A percentile compares a stretch with the other conserved stretches of the same genome.
Conservation (phyloP, 1,139 yeast species). For the Pichia sp. region DNA sequence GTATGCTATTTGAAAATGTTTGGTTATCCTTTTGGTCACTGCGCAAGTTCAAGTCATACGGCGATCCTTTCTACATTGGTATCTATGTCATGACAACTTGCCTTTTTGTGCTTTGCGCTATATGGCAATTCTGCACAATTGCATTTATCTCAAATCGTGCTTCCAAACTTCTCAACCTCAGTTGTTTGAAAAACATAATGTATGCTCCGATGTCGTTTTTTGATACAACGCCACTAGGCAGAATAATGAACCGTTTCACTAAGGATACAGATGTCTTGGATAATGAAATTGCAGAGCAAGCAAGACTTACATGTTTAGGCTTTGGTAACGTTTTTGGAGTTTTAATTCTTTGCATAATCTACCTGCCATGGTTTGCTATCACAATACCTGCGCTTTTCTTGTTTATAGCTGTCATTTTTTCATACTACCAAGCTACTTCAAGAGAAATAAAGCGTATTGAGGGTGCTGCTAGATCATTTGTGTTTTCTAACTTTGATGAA, state of each 20-base stretch:
- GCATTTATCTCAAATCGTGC: conserved; percentile 31
- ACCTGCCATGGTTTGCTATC: conserved; percentile 61
- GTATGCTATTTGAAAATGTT: conserved; percentile 61
- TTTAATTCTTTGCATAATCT: conserved; percentile 61
- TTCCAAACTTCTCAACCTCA: conserved; percentile 41
- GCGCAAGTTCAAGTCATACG: conserved; percentile 48
- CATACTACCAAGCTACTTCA: conserved; percentile 66
- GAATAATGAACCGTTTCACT: conserved; percentile 55
- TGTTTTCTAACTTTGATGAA: conserved; percentile 61
- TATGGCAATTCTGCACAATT: conserved; percentile 44
- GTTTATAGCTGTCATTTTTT: conserved; percentile 46
- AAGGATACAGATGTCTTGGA: conserved; percentile 61
- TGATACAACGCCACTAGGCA: conserved; percentile 60
- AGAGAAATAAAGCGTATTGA: conserved; percentile 82
- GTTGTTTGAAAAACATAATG: conserved; percentile 40
- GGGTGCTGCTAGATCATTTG: conserved; percentile 58
- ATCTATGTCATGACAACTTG: conserved; percentile 52
- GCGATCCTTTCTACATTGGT: conserved; percentile 70
- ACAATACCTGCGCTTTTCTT: conserved; percentile 56
- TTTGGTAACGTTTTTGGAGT: conserved; percentile 58
- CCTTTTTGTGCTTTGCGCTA: conserved; percentile 36
- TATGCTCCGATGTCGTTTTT: conserved; percentile 56
- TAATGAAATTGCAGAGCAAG: conserved; percentile 53
- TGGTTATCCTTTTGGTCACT: conserved; percentile 88
- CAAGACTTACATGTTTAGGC: conserved; percentile 46